Base-by-base conservation (phyloP, 768 basidiomycete genomes). In the Calocera cornea region DNA sequence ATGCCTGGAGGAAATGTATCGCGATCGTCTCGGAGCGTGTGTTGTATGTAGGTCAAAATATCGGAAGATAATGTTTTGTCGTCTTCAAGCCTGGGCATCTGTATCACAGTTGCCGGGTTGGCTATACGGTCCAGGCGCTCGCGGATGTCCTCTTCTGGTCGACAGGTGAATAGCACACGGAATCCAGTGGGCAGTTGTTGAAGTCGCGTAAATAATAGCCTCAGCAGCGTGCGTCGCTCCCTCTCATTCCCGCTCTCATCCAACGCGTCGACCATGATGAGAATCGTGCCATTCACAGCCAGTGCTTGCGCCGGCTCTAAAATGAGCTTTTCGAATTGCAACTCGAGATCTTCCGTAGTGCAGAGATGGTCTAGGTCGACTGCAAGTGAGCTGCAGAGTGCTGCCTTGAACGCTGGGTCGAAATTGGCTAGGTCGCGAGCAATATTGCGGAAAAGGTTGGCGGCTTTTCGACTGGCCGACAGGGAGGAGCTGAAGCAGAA, bases 371-470 rank as follows among this genome's bases (percentile, higher is more conserved):
- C 63, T 47, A 60, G 22, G 47, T 63, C 17, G 19, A 11, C 27
- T 41, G 24, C 34, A 49, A 67, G 36, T 12, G 34, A 31, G 2
- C 29, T 29, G 11, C 16, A 34, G 16, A 72, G 54, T 22, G 36
- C 31, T 34, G 22, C 24, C 17, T 64, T 22, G 10, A 65, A 49
- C 17, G 2, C n/a, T 2, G 33, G 33, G 36, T 69, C 66, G 17
- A 31, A 24, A 33, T 67, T 64, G 1, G 70, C 60, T 33, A 72
- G 36, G 11, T 67, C 50, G 10, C 47, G 63, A 1, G 71, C 69
- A n/a, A 72, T 65, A 27, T 66, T 72, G 11, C 68, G 49, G 66
- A 72, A 67, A 8, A 72, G 38, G 27, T 7, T 24, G 7, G 7
- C 44, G 8, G 34, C 27, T 19, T 44, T 27, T 1, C 33, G 34